phyloP scores from a whole-genome alignment of 2,329 filamentous ascomycete species.

The Rhynchosporium agropyri region DNA sequence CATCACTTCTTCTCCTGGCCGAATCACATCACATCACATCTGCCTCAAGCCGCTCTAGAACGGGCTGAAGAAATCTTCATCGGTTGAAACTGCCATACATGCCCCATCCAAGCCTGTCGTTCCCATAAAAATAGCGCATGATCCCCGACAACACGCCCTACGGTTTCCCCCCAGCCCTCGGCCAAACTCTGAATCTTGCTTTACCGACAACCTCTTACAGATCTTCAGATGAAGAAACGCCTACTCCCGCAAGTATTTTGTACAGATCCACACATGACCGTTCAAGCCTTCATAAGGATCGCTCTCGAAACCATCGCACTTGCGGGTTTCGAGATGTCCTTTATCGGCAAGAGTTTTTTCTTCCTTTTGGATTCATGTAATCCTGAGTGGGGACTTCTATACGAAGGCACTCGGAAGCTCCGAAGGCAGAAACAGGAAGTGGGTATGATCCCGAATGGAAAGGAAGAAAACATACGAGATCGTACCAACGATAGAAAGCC shows the following conservation, averaged over 20 bases:
- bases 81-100: conserved; percentile 6
- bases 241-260: not conserved
- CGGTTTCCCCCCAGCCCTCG: conserved; percentile 7
- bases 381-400: too few species aligned
- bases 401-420: not conserved
- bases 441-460: not conserved
- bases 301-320: not conserved
- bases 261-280: conserved; percentile 3
- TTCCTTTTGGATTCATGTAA: not conserved
- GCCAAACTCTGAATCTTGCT: not conserved
- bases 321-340: conserved; percentile 4
- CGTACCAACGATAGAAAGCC: too few species aligned
- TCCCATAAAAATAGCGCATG: conserved; percentile 2
- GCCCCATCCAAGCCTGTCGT: not conserved
- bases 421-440: conserved; percentile 13
- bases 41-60: not conserved
- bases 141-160: conserved; percentile 12
- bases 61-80: not conserved
- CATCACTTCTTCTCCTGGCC: not conserved
- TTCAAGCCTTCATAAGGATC: conserved; percentile 6
- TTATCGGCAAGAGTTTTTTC: conserved; percentile 12
- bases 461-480: not conserved
- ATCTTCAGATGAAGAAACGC: conserved; percentile 11
- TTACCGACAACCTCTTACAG: conserved; percentile 5
- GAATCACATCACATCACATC: not conserved